Base-by-base conservation (phyloP, 352 stramenopile species). In the Paralagenidium karlingii region DNA sequence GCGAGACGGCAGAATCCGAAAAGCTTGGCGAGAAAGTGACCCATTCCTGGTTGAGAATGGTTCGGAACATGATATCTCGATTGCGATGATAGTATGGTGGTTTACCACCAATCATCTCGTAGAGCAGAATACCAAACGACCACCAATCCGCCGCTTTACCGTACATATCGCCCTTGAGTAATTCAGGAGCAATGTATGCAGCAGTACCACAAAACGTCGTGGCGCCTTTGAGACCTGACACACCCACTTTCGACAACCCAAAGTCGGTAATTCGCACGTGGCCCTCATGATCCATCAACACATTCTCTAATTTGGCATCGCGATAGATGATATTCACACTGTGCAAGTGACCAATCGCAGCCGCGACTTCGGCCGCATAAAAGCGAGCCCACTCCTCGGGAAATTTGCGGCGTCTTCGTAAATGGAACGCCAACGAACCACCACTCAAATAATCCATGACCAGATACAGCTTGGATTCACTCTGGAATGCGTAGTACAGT, bases 1-100 rank as follows among this genome's bases (percentile, higher is more conserved):
- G 58, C 34, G 69, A 74, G 38, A 91, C 81, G 0, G 94, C 84
- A 12, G 68, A 49, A 40, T 84, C 68, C 3, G 83, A 96, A 31
- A 99, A 89, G 40, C 86, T 96, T 12, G 82, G 66, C 31, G 95
- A 96, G 61, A 99, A 99, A 8, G 82, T 94, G 8, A 99, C 80
- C 59, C 77, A 94, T 42, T 92, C 76, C 51, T 90, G 78, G 60
- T 93, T 92, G 36, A 94, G 46, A 55, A 94, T 94, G 37, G 79
- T 94, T 53, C 90, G 76, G 58, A 93, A 92, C 81, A 94, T 94
- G 45, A 91, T 93, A 47, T 92, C 77, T 38, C 77, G 75, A 61
- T 94, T 94, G 51, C 76, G 77, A 47, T 93, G 77, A 54, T 94
- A 94, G 51, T 92, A 92, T 42, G 81, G 81, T 13, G 79, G 79